A percentile compares a stretch with the other conserved stretches of the same genome.
Conservation (phyloP, 2,329 filamentous ascomycete species). For the Cryphonectria nitschkei region DNA sequence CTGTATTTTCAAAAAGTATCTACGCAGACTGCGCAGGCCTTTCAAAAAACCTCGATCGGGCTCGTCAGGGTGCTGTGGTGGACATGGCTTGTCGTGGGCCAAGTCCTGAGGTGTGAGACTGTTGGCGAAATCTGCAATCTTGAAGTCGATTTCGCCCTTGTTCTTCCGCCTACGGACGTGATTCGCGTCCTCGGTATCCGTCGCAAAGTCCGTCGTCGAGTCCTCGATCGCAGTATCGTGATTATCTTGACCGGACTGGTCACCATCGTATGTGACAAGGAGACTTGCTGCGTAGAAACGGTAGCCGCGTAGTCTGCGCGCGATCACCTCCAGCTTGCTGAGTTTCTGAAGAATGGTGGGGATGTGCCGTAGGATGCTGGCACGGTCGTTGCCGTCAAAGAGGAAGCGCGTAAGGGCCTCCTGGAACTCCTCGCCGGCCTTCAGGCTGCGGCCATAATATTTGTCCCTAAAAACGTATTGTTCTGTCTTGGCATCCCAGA, state of each 20-base stretch:
- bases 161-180: slow-evolving; percentile 50
- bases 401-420: slow-evolving; percentile 86
- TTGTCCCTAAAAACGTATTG: slow-evolving; percentile 97
- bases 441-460: slow-evolving; percentile 89
- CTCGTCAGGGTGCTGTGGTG: slow-evolving; percentile 77
- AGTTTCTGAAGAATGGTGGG: slow-evolving; percentile 86
- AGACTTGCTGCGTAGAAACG: slow-evolving; percentile 95
- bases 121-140: slow-evolving; percentile 98
- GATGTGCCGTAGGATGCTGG: slow-evolving; percentile 83
- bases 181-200: slow-evolving; percentile 57
- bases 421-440: slow-evolving; percentile 87
- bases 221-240: slow-evolving; percentile 58
- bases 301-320: slow-evolving; percentile 78
- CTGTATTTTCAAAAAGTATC: slow-evolving; percentile 88
- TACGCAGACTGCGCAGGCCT: slow-evolving; percentile 75
- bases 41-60: slow-evolving; percentile 89
- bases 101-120: slow-evolving; percentile 88
- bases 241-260: slow-evolving; percentile 54
- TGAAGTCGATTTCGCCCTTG: slow-evolving; percentile 77
- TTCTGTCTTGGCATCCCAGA: slow-evolving; percentile 85
- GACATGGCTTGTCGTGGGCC: slow-evolving; percentile 67
- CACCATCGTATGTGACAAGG: slow-evolving; percentile 96
- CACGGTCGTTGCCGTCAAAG: slow-evolving; percentile 82
- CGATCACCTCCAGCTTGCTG: slow-evolving; percentile 79
- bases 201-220: slow-evolving; percentile 61